Evolutionary conservation across 2,329 filamentous ascomycete species (phyloP), one percentile per base, ranked within the genome.

Genomic region (Paracamarosporium sp.): DNA sequence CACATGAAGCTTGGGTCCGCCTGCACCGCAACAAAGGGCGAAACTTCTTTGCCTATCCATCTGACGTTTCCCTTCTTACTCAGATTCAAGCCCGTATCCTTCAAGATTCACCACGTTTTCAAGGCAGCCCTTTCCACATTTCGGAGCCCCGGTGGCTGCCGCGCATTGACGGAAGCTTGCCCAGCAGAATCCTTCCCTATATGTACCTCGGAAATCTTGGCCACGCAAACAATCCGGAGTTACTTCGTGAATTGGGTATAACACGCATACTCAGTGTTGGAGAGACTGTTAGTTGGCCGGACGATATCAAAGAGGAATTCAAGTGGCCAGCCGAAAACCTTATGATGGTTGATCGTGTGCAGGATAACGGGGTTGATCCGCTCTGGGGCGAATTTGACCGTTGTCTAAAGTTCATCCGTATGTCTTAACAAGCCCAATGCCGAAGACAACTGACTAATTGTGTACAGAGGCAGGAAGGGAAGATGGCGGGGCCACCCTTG

Each of bases 341-440:
- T 17, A 87, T 95, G 72, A 85, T 89, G 66, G 86, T 99, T 31
- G 88, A 94, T 70, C 86, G 90, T 13, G 92, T 99, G 5, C 95
- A 98, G 73, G 95, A 99, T 71, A 99, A 99, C 71, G 95, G 95
- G 4, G 95, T 98, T 60, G 95, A 99, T 76, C 90, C 93, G 4
- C 79, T 99, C 67, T 96, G 89, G 30, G 86, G 90, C 31, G 91
- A 97, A 65, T 96, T 98, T 76, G 85, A 88, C 66, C 84, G 89
- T 36, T 98, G 94, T 71, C 82, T 99, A 44, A 87, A 91, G 27
- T 99, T 98, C 69, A 97, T 99, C 74, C 90, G 94, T 97, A 80
- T 76, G 90, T 82, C 12, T 12, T 40, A 44, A 11, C 43, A 47
- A 2, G 54, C 50, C 44, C 11, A n/a, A 22, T 17, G 8, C 25